Conservation (phyloP, 495 filamentous ascomycete genomes). For the Hypoxylon trugodes region DNA sequence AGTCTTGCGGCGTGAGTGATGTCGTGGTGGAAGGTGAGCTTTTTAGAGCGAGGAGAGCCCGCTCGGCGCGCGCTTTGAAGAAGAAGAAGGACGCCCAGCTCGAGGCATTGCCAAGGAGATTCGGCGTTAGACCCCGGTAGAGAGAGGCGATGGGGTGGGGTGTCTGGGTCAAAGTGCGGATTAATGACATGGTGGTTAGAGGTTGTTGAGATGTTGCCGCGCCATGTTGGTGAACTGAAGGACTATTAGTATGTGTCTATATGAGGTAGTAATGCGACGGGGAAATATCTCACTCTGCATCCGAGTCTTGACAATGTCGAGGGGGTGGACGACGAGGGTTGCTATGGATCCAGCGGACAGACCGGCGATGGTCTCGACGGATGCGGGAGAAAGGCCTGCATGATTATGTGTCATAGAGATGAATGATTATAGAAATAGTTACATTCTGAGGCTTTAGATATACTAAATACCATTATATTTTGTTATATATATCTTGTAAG, state of each 20-base stretch:
- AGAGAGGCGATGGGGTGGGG: slow-evolving; percentile 66
- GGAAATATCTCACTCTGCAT: slow-evolving; percentile 74
- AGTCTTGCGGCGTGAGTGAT: slow-evolving; percentile 74
- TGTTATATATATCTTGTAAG: background rate
- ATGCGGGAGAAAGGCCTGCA: slow-evolving; percentile 71
- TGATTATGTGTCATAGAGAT: slow-evolving; percentile 54
- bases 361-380: slow-evolving; percentile 90
- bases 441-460: slow-evolving; percentile 16
- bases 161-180: slow-evolving; percentile 52
- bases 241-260: background rate
- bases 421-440: background rate
- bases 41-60: slow-evolving; percentile 43
- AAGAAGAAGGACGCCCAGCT: slow-evolving; percentile 94
- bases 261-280: background rate
- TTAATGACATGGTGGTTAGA: slow-evolving; percentile 54
- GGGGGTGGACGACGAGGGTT: slow-evolving; percentile 82
- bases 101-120: slow-evolving; percentile 87
- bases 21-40: background rate
- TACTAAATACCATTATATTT: background rate
- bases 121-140: slow-evolving; percentile 89
- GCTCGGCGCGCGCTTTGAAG: slow-evolving; percentile 62
- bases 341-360: slow-evolving; percentile 87
- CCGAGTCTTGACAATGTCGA: slow-evolving; percentile 95
- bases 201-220: slow-evolving; percentile 38
- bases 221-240: slow-evolving; percentile 49